phyloP scores from a whole-genome alignment of 2,329 filamentous ascomycete genomes.

The Fusarium anguioides region DNA sequence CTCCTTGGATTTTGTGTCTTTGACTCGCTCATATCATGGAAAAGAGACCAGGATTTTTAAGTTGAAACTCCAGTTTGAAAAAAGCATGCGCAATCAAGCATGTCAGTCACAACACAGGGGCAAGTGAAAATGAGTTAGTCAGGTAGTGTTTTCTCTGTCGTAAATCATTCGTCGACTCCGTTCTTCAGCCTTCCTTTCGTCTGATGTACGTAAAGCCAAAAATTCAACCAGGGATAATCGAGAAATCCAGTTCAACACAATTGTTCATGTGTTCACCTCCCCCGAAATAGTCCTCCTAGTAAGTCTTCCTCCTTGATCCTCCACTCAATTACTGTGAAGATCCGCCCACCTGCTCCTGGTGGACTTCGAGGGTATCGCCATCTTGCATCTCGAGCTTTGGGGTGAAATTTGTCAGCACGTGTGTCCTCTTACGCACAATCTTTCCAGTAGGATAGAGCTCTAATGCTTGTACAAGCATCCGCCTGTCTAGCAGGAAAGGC shows the following conservation, averaged over 20 bases:
- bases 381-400: constrained; percentile 93
- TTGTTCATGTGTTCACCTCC: constrained; percentile 16
- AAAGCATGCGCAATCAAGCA: background rate
- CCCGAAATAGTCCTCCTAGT: constrained; percentile 1
- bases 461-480: background rate
- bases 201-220: constrained; percentile 40
- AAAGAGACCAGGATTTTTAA: background rate
- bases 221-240: constrained; percentile 19
- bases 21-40: background rate
- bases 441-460: background rate
- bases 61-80: background rate
- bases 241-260: constrained; percentile 32
- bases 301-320: background rate
- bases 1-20: background rate
- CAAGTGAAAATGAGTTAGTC: background rate
- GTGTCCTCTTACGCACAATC: background rate
- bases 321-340: constrained; percentile 37
- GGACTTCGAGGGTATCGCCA: constrained; percentile 94
- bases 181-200: constrained; percentile 31
- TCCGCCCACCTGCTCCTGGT: constrained; percentile 97
- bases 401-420: constrained; percentile 20
- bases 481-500: background rate
- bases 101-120: background rate
- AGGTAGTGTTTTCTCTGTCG: constrained; percentile 49
- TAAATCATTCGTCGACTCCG: constrained; percentile 42